Evolutionary conservation across 2,329 filamentous ascomycete species (phyloP).

Genomic region (Epicoccum sorghinum): DNA sequence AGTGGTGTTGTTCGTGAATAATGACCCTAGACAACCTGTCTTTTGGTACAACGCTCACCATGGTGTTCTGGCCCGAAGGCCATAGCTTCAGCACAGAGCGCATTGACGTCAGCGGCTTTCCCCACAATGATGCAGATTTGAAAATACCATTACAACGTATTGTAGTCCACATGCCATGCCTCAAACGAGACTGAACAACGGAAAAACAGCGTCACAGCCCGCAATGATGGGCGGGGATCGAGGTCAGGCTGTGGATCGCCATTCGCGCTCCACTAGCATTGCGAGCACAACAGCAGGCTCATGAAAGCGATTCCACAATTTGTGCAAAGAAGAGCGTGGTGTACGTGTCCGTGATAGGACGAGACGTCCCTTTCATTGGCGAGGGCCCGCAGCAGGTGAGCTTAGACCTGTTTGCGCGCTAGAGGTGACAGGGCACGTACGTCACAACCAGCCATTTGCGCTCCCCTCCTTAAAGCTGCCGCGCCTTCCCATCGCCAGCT

Average conservation of each 20-base stretch:
- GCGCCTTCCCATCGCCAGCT: constrained; percentile 12
- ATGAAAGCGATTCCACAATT: constrained; percentile 29
- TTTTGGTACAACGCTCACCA: constrained; percentile 3
- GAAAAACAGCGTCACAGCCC: constrained; percentile 2
- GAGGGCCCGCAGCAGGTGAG: constrained; percentile 17
- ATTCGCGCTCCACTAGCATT: not conserved
- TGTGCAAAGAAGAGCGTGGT: constrained; percentile 26
- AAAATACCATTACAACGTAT: constrained; percentile 34
- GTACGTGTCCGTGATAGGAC: constrained; percentile 14
- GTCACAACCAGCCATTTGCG: constrained; percentile 37
- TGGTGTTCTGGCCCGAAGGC: constrained; percentile 9
- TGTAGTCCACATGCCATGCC: constrained; percentile 2
- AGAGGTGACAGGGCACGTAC: constrained; percentile 28
- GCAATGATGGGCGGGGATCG: not conserved
- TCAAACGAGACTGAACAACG: constrained; percentile 1
- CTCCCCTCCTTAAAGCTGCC: constrained; percentile 33
- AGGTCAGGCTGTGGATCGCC: constrained; percentile 11
- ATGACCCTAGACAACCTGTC: not conserved
- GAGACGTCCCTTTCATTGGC: constrained; percentile 30
- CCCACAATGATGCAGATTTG: constrained; percentile 39
- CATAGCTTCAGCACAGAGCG: constrained; percentile 24
- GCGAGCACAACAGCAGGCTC: constrained; percentile 14
- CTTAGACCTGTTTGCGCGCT: constrained; percentile 24
- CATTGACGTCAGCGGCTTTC: constrained; percentile 27
- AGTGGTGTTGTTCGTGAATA: not conserved